These are phyloP conservation scores for Rhodotorula sp. DNA, from an alignment of 1,284 basidiomycete genomes.

Conservation along the genomic window DNA sequence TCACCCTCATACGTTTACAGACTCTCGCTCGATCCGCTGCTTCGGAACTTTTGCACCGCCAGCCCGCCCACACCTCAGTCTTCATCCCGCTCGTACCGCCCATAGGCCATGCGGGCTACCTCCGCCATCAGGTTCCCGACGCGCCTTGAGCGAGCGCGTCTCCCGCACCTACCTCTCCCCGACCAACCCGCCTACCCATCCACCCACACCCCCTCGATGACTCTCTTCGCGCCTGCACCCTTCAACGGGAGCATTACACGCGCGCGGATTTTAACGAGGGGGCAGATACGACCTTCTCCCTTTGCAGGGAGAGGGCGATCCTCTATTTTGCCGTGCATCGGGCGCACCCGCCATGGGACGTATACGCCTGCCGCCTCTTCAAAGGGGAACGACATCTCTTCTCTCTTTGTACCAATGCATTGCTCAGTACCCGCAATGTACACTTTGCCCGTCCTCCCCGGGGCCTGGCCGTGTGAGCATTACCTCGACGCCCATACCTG, in stretches of 20 bases:
- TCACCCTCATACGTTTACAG: no score
- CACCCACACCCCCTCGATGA: constrained; percentile 10
- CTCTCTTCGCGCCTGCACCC: constrained; percentile 17
- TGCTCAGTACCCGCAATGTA: background rate
- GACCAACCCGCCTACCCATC: background rate
- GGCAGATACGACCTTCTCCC: constrained; percentile 2
- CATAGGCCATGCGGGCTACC: no score
- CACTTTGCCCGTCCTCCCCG: no score
- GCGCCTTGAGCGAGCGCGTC: no score
- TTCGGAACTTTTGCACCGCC: no score
- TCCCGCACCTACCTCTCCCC: background rate
- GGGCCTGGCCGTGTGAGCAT: no score
- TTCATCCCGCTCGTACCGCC: no score
- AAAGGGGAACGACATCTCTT: constrained; percentile 1
- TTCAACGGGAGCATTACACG: constrained; percentile 11
- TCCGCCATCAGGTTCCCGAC: no score
- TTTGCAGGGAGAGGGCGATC: background rate
- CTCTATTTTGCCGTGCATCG: constrained; percentile 20
- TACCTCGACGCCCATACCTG: no score
- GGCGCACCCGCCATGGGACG: constrained; percentile 9
- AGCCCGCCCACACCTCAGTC: no score
- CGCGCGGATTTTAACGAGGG: constrained; percentile 17
- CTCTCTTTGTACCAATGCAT: background rate
- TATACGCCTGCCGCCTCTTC: constrained; percentile 12
- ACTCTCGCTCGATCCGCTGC: no score